Evolutionary conservation across 1,284 basidiomycete genomes (phyloP), one percentile per base, ranked within the genome.

Genomic region (Cryptococcus sp.): DNA sequence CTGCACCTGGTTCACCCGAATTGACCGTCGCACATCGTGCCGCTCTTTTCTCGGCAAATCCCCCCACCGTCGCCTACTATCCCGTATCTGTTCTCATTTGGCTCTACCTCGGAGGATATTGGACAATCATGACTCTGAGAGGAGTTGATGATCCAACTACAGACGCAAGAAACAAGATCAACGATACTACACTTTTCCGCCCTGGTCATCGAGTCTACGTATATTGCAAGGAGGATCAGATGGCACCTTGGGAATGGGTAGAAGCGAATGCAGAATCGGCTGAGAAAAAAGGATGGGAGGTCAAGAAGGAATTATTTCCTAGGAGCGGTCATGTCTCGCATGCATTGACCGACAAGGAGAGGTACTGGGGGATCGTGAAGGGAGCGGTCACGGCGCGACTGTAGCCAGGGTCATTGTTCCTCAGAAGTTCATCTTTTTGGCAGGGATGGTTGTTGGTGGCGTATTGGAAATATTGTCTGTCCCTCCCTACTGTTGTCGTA

Each of bases 291-390:
- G 60, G 60, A 0, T 56, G 52, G 37, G 32, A 21, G 1, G 55
- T 57, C 5, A 47, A 49, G 22, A 2, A 16, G 13, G 60, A 61
- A 32, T 32, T 44, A 45, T 61, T 59, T 32, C 19, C n/a, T 3
- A 53, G 54, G 2, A 54, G 44, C 18, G 42, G 28, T 23, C 60
- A 61, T 31, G 57, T 61, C 19, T 54, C 52, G 2, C 57, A 59
- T 24, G 47, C 46, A 14, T 37, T 51, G 18, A 32, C 7, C 0
- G 53, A 59, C 14, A 53, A 51, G 3, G 55, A 55, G 49, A 45
- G 57, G 32, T 61, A 61, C 43, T 61, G 60, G 60, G 11, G 36
- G 18, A 14, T 56, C 5, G 59, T 48, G 32, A n/a, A 25, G 31
- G 53, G 28, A 11, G 28, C 28, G 5, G 28, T 28, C 5, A 28